Percentiles rank a stretch among this genome's conserved stretches.
Conservation (phyloP, 495 filamentous ascomycete genomes). For the Hypoxylon fragiforme region DNA sequence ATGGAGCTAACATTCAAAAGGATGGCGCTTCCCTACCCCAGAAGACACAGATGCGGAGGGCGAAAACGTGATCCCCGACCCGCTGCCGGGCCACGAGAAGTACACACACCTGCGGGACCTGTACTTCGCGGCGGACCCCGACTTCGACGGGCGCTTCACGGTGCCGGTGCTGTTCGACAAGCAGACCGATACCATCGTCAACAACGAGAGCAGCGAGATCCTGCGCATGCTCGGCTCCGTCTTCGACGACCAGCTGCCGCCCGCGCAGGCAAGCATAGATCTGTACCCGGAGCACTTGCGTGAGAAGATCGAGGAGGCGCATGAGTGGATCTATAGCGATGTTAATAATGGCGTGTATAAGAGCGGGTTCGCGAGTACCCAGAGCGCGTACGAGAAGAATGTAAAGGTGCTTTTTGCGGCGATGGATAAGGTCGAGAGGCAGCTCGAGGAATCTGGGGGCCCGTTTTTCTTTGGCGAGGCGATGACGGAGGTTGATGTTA, state of each 20-base stretch:
- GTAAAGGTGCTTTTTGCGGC: conserved; percentile 69
- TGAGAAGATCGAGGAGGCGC: conserved; percentile 69
- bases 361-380: conserved; percentile 57
- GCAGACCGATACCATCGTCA: conserved; percentile 71
- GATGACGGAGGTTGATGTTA: conserved; percentile 81
- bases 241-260: conserved; percentile 72
- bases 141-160: conserved; percentile 72
- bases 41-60: conserved; percentile 62
- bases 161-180: conserved; percentile 80
- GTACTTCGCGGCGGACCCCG: conserved; percentile 69
- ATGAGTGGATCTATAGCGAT: conserved; percentile 75
- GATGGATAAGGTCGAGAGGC: conserved; percentile 70
- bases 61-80: conserved; percentile 57
- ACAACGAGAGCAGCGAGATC: conserved; percentile 82
- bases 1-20: conserved; percentile 39
- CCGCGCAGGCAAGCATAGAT: conserved; percentile 56
- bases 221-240: conserved; percentile 67
- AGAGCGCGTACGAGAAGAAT: conserved; percentile 75
- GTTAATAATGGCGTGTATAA: conserved; percentile 56
- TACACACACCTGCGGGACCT: conserved; percentile 62
- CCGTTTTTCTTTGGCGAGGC: conserved; percentile 69
- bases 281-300: conserved; percentile 65
- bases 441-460: conserved; percentile 54
- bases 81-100: conserved; percentile 63
- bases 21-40: conserved; percentile 78